phyloP scores from a whole-genome alignment of 1,284 basidiomycete genomes.

The Puccinia triticina region DNA sequence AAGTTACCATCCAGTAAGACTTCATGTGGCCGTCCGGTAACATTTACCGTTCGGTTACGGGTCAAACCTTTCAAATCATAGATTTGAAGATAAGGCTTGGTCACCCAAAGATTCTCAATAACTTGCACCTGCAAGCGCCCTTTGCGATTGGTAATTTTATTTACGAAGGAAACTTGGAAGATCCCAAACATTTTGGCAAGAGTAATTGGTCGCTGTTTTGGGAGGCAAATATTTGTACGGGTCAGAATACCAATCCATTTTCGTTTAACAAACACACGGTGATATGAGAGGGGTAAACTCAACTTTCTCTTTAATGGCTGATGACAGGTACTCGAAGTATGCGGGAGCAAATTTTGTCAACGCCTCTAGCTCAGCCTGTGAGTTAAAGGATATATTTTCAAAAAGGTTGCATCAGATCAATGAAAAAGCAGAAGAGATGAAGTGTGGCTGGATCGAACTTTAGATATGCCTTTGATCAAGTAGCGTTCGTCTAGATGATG shows the following conservation, averaged over 20 bases:
- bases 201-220: constrained; percentile 79
- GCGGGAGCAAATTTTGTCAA: constrained; percentile 96
- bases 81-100: constrained; percentile 46
- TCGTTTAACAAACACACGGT: not conserved
- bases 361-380: constrained; percentile 74
- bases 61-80: constrained; percentile 94
- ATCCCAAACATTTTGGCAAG: constrained; percentile 97
- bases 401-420: constrained; percentile 1
- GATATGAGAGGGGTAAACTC: not conserved
- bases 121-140: constrained; percentile 93
- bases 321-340: constrained; percentile 95
- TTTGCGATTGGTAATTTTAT: constrained; percentile 74
- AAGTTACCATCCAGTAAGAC: constrained; percentile 91
- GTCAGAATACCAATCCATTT: not conserved
- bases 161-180: constrained; percentile 90
- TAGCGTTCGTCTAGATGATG: constrained; percentile 81
- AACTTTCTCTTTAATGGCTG: constrained; percentile 48
- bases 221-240: constrained; percentile 54
- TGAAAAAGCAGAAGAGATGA: not conserved
- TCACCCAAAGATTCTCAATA: constrained; percentile 78
- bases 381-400: not conserved
- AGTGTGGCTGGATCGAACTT: constrained; percentile 61
- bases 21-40: constrained; percentile 86
- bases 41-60: constrained; percentile 84
- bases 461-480: constrained; percentile 94